These are phyloP conservation scores for Globisporangium echinulatum DNA, from an alignment of 352 stramenopile genomes.

Conservation along the genomic window DNA sequence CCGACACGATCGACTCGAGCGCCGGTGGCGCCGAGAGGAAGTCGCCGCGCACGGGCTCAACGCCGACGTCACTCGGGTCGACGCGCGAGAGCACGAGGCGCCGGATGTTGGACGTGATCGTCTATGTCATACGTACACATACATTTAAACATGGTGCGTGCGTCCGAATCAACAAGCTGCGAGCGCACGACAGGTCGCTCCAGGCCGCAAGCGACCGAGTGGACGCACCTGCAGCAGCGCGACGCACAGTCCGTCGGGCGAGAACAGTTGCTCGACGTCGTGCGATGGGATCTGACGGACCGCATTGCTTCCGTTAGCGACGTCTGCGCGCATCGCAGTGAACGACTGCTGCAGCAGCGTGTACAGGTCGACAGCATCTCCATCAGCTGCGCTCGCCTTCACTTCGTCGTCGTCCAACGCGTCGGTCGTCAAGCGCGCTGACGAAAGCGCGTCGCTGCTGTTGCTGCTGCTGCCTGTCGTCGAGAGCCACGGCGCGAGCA, in stretches of 20 bases:
- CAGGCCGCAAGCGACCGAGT: neutral
- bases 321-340: slow-evolving; percentile 5
- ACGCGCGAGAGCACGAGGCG: slow-evolving; percentile 74
- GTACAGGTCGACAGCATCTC: slow-evolving; percentile 15
- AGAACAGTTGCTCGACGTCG: slow-evolving; percentile 23
- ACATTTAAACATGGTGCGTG: no score
- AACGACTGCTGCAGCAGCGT: slow-evolving; percentile 14
- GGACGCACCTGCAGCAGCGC: slow-evolving; percentile 46
- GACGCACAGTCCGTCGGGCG: slow-evolving; percentile 61
- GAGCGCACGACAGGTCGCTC: neutral
- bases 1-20: slow-evolving; percentile 54
- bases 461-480: neutral
- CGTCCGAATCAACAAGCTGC: neutral
- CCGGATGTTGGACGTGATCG: slow-evolving; percentile 75
- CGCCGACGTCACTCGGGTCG: slow-evolving; percentile 68
- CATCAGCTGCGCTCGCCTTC: slow-evolving; percentile 7
- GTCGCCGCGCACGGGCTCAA: slow-evolving; percentile 40
- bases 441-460: neutral
- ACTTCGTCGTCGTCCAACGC: slow-evolving; percentile 13
- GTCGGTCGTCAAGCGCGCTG: slow-evolving; percentile 3
- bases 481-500: slow-evolving; percentile 55
- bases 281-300: neutral
- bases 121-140: slow-evolving; percentile 19
- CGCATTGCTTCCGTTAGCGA: slow-evolving; percentile 2
- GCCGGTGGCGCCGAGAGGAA: slow-evolving; percentile 51